These are phyloP conservation scores for Xylaria venustula DNA, from an alignment of 495 filamentous ascomycete species.

Conservation along the genomic window DNA sequence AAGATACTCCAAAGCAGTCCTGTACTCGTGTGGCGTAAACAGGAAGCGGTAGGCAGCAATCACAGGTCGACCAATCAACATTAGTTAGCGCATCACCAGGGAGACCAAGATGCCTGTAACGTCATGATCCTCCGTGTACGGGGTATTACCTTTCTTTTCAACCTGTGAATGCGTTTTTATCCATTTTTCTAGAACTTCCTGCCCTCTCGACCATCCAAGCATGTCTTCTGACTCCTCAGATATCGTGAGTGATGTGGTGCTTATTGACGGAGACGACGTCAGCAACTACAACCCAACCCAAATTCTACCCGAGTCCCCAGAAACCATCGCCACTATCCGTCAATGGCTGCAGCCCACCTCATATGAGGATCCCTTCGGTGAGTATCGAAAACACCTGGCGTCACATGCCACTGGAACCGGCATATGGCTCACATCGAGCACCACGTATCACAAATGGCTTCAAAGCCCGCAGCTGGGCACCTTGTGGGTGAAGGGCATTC, in stretches of 20 bases:
- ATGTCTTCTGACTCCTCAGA: background rate
- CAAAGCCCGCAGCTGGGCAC: conserved; percentile 29
- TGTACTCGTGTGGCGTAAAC: too few species aligned
- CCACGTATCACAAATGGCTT: conserved; percentile 43
- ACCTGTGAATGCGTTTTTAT: too few species aligned
- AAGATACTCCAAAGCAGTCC: too few species aligned
- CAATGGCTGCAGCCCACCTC: conserved; percentile 41
- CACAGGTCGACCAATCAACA: too few species aligned
- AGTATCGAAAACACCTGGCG: conserved; percentile 37
- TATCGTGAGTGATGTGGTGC: conserved; percentile 21
- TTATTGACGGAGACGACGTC: conserved; percentile 28
- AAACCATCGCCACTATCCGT: conserved; percentile 25
- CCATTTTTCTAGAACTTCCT: too few species aligned
- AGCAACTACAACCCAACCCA: conserved; percentile 31
- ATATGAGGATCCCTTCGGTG: conserved; percentile 26
- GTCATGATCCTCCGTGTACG: too few species aligned
- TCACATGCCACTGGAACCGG: conserved; percentile 45
- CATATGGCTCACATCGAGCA: conserved; percentile 38
- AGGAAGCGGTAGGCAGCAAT: too few species aligned
- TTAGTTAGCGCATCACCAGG: too few species aligned
- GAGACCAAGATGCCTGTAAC: too few species aligned
- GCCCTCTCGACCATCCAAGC: background rate
- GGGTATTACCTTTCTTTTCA: too few species aligned
- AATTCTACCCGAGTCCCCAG: conserved; percentile 26
- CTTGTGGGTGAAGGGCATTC: conserved; percentile 52